These are phyloP conservation scores for Stachybotrys elegans DNA, from an alignment of 2,329 filamentous ascomycete species.

Conservation along the genomic window DNA sequence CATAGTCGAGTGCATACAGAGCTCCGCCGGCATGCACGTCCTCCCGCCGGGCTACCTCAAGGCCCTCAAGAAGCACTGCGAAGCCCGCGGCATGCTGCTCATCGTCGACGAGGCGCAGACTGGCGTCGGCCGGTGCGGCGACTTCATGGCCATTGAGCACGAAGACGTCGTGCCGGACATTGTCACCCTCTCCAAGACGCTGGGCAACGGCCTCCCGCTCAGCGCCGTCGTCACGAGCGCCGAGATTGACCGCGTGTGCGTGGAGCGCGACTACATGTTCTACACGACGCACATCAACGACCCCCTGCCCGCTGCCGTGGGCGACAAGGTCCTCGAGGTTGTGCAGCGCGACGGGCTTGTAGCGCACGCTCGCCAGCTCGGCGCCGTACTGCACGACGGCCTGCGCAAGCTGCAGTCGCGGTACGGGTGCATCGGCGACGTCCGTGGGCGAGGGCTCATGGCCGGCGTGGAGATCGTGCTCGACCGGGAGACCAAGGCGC, in stretches of 20 bases:
- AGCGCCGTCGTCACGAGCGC: slow-evolving; percentile 51
- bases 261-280: slow-evolving; percentile 47
- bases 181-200: slow-evolving; percentile 54
- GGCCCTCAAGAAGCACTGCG: slow-evolving; percentile 49
- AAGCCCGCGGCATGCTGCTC: slow-evolving; percentile 51
- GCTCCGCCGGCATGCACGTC: slow-evolving; percentile 53
- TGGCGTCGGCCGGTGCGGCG: slow-evolving; percentile 49
- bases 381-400: slow-evolving; percentile 39
- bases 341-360: slow-evolving; percentile 51
- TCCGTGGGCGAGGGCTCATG: slow-evolving; percentile 55
- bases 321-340: slow-evolving; percentile 57
- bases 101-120: slow-evolving; percentile 61
- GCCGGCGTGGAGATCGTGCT: slow-evolving; percentile 53
- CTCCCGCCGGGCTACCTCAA: slow-evolving; percentile 54
- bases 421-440: slow-evolving; percentile 59
- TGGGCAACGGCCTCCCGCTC: slow-evolving; percentile 56
- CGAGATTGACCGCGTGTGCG: slow-evolving; percentile 43
- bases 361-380: slow-evolving; percentile 35
- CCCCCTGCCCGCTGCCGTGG: slow-evolving; percentile 54
- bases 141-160: slow-evolving; percentile 55
- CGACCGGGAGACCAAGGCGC: slow-evolving; percentile 41
- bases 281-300: slow-evolving; percentile 61
- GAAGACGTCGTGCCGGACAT: slow-evolving; percentile 54
- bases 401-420: slow-evolving; percentile 39
- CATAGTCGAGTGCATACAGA: slow-evolving; percentile 59